Evolutionary conservation across 2,329 filamentous ascomycete genomes (phyloP).

Genomic region (Colletotrichum sojae): DNA sequence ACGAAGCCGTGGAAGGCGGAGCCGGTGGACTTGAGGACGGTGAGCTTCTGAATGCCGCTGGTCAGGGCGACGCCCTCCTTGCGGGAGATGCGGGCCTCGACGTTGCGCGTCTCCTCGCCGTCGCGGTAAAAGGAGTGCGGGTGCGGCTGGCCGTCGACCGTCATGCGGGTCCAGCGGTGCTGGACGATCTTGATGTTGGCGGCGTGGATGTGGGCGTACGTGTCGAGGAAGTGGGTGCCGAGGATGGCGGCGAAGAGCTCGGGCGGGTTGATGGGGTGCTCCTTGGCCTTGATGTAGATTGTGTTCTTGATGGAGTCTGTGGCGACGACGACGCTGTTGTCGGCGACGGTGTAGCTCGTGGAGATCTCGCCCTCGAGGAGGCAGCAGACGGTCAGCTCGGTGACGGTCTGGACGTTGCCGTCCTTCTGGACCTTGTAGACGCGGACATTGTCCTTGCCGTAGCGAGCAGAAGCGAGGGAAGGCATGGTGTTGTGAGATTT

Average conservation of each 20-base stretch:
- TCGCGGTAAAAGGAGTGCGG: slow-evolving; percentile 96
- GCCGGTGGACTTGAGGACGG: slow-evolving; percentile 96
- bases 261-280: slow-evolving; percentile 91
- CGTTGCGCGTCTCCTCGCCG: slow-evolving; percentile 87
- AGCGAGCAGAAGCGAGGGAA: slow-evolving; percentile 75
- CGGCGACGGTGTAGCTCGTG: slow-evolving; percentile 88
- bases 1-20: slow-evolving; percentile 97
- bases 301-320: slow-evolving; percentile 99
- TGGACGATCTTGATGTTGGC: slow-evolving; percentile 87
- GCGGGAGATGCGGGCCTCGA: slow-evolving; percentile 79
- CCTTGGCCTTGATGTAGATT: slow-evolving; percentile 94
- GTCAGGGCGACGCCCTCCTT: slow-evolving; percentile 80
- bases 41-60: slow-evolving; percentile 84
- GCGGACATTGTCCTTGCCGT: slow-evolving; percentile 98
- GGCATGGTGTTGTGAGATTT: slow-evolving; percentile 56
- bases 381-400: slow-evolving; percentile 95
- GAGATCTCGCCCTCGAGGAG: slow-evolving; percentile 95
- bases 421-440: slow-evolving; percentile 95
- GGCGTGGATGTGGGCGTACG: slow-evolving; percentile 88
- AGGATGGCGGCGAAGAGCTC: slow-evolving; percentile 92
- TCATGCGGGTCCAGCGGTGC: slow-evolving; percentile 93
- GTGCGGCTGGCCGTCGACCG: slow-evolving; percentile 88
- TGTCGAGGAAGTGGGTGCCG: slow-evolving; percentile 89
- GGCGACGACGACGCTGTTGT: slow-evolving; percentile 95
- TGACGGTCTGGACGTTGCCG: slow-evolving; percentile 84